Conservation (phyloP, 345 rosid species). For the Erodium maritimum region DNA sequence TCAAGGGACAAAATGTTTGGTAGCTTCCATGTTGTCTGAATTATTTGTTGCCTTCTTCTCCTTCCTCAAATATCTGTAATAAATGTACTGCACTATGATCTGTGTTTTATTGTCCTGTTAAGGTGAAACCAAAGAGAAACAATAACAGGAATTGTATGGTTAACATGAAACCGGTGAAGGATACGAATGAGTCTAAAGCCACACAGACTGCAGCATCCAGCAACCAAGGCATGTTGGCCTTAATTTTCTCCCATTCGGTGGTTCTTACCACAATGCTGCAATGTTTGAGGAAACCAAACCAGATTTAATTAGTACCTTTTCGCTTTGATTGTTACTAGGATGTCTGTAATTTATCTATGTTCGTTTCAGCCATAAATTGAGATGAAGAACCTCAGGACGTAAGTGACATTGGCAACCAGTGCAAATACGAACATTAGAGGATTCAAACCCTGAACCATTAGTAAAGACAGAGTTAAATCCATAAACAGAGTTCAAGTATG, state of each 20-base stretch:
- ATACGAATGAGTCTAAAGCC: conserved; percentile 77
- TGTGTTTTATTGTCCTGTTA: conserved; percentile 6
- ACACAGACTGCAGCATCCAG: conserved; percentile 85
- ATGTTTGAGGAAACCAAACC: neutral
- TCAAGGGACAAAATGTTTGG: conserved; percentile 19
- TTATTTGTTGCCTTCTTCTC: conserved; percentile 8
- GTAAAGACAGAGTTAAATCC: neutral
- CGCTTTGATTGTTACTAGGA: too few species aligned
- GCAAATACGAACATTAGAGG: conserved; percentile 95
- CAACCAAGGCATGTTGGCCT: conserved; percentile 87
- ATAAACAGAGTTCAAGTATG: too few species aligned
- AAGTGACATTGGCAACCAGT: conserved; percentile 63
- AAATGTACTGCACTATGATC: conserved; percentile 85
- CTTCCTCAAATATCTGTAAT: conserved; percentile 44
- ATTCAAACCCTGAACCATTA: conserved; percentile 56
- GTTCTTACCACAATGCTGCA: conserved; percentile 78
- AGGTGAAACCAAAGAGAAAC: conserved; percentile 19
- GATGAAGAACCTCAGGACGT: conserved; percentile 46
- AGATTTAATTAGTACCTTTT: neutral
- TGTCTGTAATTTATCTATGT: too few species aligned
- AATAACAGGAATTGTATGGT: neutral
- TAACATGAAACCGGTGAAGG: conserved; percentile 23
- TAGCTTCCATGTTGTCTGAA: conserved; percentile 34
- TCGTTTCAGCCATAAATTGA: too few species aligned
- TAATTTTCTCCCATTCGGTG: conserved; percentile 65